A percentile compares a stretch with the other conserved stretches of the same genome.
These are phyloP conservation scores for Elaeagnus macrophylla DNA, from an alignment of 306 rosid genomes.

Conservation along the genomic window DNA sequence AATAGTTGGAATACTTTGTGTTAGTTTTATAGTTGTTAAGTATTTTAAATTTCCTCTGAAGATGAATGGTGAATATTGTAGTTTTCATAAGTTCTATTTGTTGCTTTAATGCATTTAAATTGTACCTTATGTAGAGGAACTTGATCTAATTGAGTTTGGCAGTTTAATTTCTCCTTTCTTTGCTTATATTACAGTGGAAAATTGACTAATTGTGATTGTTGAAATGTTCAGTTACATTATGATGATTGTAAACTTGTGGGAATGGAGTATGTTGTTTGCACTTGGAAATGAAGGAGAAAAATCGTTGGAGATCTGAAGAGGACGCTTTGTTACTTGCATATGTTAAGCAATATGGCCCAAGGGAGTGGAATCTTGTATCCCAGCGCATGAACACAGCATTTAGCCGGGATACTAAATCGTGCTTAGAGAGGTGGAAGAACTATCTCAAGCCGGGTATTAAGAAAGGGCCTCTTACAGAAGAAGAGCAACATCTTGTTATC, in stretches of 20 bases:
- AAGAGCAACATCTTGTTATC: slow-evolving; percentile 72
- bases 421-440: slow-evolving; percentile 88
- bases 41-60: too few relatives aligned
- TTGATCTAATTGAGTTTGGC: too few relatives aligned
- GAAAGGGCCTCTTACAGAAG: slow-evolving; percentile 77
- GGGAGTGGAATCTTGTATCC: slow-evolving; percentile 84
- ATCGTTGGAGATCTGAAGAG: slow-evolving; percentile 79
- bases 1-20: too few relatives aligned
- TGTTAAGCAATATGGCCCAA: slow-evolving; percentile 79
- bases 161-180: not conserved
- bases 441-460: slow-evolving; percentile 79
- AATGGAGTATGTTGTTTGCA: slow-evolving; percentile 42
- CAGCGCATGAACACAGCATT: slow-evolving; percentile 76
- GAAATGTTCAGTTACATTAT: slow-evolving; percentile 46
- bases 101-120: too few relatives aligned
- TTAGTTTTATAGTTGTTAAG: too few relatives aligned
- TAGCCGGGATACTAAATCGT: slow-evolving; percentile 70
- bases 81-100: too few relatives aligned
- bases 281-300: slow-evolving; percentile 81
- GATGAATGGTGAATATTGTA: too few relatives aligned
- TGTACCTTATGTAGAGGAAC: too few relatives aligned
- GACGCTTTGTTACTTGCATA: slow-evolving; percentile 68
- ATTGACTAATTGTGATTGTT: slow-evolving; percentile 3
- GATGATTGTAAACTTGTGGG: slow-evolving; percentile 48
- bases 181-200: slow-evolving; percentile 6